A percentile compares a stretch with the other conserved stretches of the same genome.
Conservation (phyloP, 495 filamentous ascomycete genomes). For the Penicillium daleae region DNA sequence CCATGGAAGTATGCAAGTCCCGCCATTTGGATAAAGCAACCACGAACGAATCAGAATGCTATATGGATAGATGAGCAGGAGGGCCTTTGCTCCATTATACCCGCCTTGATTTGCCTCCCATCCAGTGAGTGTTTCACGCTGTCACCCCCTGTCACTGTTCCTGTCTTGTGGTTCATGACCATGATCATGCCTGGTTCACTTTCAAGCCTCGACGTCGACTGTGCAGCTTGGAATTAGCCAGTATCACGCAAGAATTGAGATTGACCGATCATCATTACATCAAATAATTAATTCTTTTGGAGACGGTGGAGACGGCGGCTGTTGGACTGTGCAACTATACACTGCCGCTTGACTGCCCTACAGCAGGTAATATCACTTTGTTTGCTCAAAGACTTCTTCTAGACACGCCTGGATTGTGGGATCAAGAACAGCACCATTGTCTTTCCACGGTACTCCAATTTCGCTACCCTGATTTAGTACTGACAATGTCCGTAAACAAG, state of each 20-base stretch:
- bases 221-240: conserved; percentile 8
- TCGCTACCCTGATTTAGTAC: not conserved
- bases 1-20: conserved; percentile 26
- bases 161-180: conserved; percentile 13
- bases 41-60: conserved; percentile 18
- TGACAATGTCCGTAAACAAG: not conserved
- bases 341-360: not conserved
- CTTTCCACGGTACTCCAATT: not conserved
- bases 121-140: conserved; percentile 8
- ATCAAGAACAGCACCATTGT: not conserved
- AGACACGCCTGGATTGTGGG: not conserved
- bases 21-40: conserved; percentile 19
- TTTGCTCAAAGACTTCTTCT: not conserved
- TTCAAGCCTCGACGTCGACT: conserved; percentile 12
- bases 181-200: conserved; percentile 6
- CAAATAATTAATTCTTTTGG: conserved; percentile 16
- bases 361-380: not conserved
- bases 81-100: conserved; percentile 4
- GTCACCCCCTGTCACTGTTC: conserved; percentile 16
- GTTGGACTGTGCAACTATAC: conserved; percentile 21
- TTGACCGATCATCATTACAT: conserved; percentile 33
- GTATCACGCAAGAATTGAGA: not conserved
- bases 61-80: not conserved
- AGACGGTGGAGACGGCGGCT: not conserved
- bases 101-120: conserved; percentile 24